A percentile compares a stretch with the other conserved stretches of the same genome.
These are phyloP conservation scores for Talaromyces sp. DNA, from an alignment of 2,329 filamentous ascomycete species.

Conservation along the genomic window DNA sequence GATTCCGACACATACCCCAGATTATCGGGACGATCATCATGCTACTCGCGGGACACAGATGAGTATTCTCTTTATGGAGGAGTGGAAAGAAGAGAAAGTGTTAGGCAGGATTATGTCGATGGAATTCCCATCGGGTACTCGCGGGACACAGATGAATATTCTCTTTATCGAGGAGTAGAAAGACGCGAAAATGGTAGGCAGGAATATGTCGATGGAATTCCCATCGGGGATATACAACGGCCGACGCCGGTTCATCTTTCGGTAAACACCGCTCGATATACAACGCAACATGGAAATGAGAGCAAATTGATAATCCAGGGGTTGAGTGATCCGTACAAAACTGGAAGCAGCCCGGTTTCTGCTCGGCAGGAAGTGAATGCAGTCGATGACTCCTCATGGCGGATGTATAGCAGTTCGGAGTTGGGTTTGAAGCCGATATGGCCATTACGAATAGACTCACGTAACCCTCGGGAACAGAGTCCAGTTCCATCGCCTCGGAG, in stretches of 20 bases:
- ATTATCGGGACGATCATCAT: not conserved
- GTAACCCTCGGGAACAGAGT: not conserved
- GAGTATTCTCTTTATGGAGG: not conserved
- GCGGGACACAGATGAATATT: no score
- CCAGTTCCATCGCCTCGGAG: not conserved
- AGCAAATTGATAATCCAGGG: conserved; percentile 5
- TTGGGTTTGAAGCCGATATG: not conserved
- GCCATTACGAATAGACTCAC: not conserved
- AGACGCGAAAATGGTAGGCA: not conserved
- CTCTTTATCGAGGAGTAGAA: not conserved
- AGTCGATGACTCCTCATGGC: no score
- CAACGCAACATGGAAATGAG: not conserved
- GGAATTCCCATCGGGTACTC: no score
- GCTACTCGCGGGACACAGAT: not conserved
- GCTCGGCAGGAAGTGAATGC: not conserved
- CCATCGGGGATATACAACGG: not conserved
- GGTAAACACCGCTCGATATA: not conserved
- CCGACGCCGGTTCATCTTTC: not conserved
- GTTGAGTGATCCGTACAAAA: conserved; percentile 2
- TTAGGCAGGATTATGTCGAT: not conserved
- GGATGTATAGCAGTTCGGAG: not conserved
- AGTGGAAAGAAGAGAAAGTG: not conserved
- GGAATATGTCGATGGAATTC: not conserved
- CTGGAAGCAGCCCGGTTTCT: not conserved
- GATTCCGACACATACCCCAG: not conserved